A percentile compares a stretch with the other conserved stretches of the same genome.
Evolutionary conservation across 176 grass and related monocot species (phyloP).

Genomic region (Leersia perrieri): DNA sequence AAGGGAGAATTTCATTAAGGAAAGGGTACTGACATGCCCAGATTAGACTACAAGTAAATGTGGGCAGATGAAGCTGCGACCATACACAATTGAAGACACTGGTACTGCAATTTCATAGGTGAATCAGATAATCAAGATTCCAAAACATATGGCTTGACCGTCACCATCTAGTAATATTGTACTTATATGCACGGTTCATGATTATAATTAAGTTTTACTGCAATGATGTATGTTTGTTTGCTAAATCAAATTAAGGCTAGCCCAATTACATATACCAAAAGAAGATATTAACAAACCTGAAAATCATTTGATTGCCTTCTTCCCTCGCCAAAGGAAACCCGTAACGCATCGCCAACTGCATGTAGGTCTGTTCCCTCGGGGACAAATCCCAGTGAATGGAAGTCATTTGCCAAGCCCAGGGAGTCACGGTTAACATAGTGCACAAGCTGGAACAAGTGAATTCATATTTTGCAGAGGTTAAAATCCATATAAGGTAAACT

Average conservation of each 20-base stretch:
- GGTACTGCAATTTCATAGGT: neutral
- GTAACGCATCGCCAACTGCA: constrained; percentile 63
- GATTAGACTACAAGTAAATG: neutral
- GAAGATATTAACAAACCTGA: constrained; percentile 59
- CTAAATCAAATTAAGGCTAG: neutral
- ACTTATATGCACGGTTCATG: neutral
- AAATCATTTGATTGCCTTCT: constrained; percentile 87
- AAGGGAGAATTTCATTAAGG: constrained; percentile 22
- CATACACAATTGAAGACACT: neutral
- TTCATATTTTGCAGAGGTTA: neutral
- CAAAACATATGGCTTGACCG: neutral
- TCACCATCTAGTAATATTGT: neutral
- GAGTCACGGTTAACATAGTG: constrained; percentile 94
- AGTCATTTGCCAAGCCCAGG: constrained; percentile 82
- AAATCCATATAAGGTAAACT: neutral
- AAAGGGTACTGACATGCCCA: neutral
- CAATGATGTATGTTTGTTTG: neutral
- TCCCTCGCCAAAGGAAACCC: constrained; percentile 58
- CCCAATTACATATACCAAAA: neutral
- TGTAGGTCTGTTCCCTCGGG: constrained; percentile 88
- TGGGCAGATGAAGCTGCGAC: neutral
- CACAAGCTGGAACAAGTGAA: constrained; percentile 66
- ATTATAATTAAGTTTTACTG: neutral
- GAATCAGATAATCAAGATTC: neutral
- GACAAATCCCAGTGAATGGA: constrained; percentile 93